Evolutionary conservation across 345 rosid genomes (phyloP), one percentile per base, ranked within the genome.

Genomic region (Rubroshorea leprosula): DNA sequence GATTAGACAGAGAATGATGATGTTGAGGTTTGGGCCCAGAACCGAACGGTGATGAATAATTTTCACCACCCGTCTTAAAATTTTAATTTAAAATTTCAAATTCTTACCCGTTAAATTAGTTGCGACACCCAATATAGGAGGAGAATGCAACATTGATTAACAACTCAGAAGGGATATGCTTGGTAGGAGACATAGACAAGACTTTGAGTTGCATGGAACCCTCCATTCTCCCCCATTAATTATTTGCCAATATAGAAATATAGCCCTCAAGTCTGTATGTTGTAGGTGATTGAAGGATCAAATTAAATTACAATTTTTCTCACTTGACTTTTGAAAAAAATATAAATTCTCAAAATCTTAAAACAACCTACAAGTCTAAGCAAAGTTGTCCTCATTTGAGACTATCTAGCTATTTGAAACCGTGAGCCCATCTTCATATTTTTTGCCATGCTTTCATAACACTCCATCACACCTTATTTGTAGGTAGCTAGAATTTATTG

Each of bases 121-220:
- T n/a, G n/a, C n/a, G n/a, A n/a, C n/a, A n/a, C n/a, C n/a, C n/a
- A n/a, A n/a, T n/a, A n/a, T n/a, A n/a, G n/a, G n/a, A n/a, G n/a
- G n/a, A n/a, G n/a, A 70, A 77, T 24, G 55, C 57, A 6, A 49
- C 76, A 11, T 51, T 77, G 29, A 20, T 68, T 7, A 78, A 74
- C 18, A 55, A 70, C 56, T 45, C 55, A 1, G 72, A 77, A 54
- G 74, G 31, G 6, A 77, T 82, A n/a, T n/a, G 51, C 80, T 82
- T 0, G 62, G 63, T 23, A 72, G 74, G 74, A 49, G 57, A 22
- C 50, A 41, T 68, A 1, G 31, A 72, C 23, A 50, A 47, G 52
- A 63, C 77, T 56, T 49, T 57, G 24, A 54, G 29, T 47, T 69
- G 72, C 23, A 63, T 76, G 35, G 55, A 57, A 38, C n/a, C 53